Evolutionary conservation across 2,329 filamentous ascomycete species (phyloP), one percentile per base, ranked within the genome.

Genomic region (Diaporthe citri): DNA sequence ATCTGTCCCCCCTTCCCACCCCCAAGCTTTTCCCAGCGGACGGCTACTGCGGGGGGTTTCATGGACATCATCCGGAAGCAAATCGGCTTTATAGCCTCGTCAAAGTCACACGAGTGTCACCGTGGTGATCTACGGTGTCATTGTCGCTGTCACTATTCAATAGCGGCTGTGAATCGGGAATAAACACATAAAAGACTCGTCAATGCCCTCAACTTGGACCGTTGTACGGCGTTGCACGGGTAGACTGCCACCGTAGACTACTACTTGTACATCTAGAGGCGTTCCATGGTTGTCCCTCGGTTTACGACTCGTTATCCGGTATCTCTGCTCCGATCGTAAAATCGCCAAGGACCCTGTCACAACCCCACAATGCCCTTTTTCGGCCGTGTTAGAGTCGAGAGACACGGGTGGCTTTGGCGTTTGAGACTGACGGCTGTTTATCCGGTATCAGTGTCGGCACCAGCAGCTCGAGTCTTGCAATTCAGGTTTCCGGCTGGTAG

Each of bases 71-170:
- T 41, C 64, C 64, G 64, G 64, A 69, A 69, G 64, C 64, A 69
- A 69, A 69, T 69, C 64, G 64, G 64, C 64, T 55, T 41, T 22
- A 69, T 41, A 28, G 64, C n/a, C 64, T 55, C 25, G 34, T n/a
- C 46, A 69, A 28, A 41, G 64, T 69, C 28, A 39, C 64, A 55
- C 22, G 64, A 9, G 46, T 69, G 48, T 55, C 22, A 69, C 64
- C 48, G 64, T 69, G 34, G 48, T 36, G 41, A 52, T 55, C 64
- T 69, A 39, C 17, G 7, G 46, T 28, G 28, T 69, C n/a, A 55
- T 52, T 28, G 34, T 69, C 64, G 55, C 64, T 55, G 48, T 69
- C 64, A 52, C n/a, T 13, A 36, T 55, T 55, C 64, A 52, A 67
- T 67, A 52, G 64, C 46, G 46, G 64, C 64, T 51, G 64, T 52